These are phyloP conservation scores for Primulina huaijiensis DNA, from an alignment of 257 asterid genomes.

Conservation along the genomic window DNA sequence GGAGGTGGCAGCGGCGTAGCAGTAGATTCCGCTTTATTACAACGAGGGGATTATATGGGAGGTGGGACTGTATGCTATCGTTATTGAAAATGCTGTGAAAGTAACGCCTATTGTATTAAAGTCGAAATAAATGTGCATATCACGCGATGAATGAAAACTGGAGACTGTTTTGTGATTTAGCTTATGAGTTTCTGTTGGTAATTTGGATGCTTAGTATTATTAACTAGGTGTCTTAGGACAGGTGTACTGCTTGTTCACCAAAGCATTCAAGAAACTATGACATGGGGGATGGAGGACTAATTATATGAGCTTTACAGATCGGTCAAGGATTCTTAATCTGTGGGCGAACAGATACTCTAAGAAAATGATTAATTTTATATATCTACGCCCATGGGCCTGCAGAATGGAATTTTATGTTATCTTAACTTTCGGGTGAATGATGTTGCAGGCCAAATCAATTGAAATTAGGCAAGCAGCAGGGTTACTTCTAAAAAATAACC, in stretches of 20 bases:
- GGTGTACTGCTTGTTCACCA: not conserved
- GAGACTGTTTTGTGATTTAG: not conserved
- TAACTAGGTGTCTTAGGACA: not conserved
- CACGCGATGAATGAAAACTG: not conserved
- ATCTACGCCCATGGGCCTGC: not conserved
- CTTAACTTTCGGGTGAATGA: slow-evolving; percentile 19
- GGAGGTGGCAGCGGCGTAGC: not conserved
- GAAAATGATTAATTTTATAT: slow-evolving; percentile 3
- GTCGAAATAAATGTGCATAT: not conserved
- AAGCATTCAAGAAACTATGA: not conserved
- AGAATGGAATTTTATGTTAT: slow-evolving; percentile 11
- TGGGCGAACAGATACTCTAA: not conserved
- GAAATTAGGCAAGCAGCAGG: slow-evolving; percentile 99
- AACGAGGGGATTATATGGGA: not conserved
- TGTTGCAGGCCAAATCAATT: slow-evolving; percentile 79
- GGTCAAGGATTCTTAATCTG: not conserved
- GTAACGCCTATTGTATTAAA: not conserved
- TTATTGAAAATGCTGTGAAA: not conserved
- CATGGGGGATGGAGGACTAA: not conserved
- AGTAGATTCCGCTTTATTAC: not conserved
- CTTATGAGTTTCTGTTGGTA: not conserved
- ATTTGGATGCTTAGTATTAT: slow-evolving; percentile 1
- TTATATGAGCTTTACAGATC: not conserved
- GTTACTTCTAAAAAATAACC: slow-evolving; percentile 82
- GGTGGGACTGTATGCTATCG: not conserved